Evolutionary conservation across 768 basidiomycete genomes (phyloP), one percentile per base, ranked within the genome.

Genomic region (Arthromyces matolae): DNA sequence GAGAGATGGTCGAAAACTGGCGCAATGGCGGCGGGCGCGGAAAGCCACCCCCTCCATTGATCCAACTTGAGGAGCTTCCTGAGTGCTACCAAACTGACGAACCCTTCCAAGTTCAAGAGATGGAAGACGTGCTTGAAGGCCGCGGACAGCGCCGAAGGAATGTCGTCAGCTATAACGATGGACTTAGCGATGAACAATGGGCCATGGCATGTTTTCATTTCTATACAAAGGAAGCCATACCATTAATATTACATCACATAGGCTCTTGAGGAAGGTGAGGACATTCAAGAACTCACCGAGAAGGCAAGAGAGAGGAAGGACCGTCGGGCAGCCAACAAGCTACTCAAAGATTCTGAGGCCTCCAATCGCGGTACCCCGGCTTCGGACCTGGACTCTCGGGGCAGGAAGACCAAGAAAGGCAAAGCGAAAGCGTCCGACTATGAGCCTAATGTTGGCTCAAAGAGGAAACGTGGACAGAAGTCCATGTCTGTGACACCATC

Each of bases 121-220:
- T 75, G 4, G 91, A 90, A 42, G 75, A 80, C 18, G 71, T 79
- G 38, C 64, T 83, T 6, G 80, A 91, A 61, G 93, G 93, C 46
- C 83, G 93, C 52, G 94, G 93, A 28, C 85, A 89, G 63, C 79
- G 93, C 56, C 78, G 81, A 50, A 78, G 92, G 54, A 89, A 83
- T 49, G 77, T 86, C 35, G 91, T 98, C 52, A 86, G 82, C 61
- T 98, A 98, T 61, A 94, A 87, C 50, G 95, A 97, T 61, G 93
- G 93, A 13, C 75, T 98, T 47, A 86, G 83, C 43, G 95, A 98
- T 56, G 95, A 96, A 60, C 86, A 93, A 56, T 96, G 92, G 87
- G 81, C 91, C 25, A 77, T 88, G 77, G 86, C 86, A 61, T 50
- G 77, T 71, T 18, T 42, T 25, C 16, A 47, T 18, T 18, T 14